Evolutionary conservation across 768 basidiomycete genomes (phyloP).

Genomic region (Boletellus ananas): DNA sequence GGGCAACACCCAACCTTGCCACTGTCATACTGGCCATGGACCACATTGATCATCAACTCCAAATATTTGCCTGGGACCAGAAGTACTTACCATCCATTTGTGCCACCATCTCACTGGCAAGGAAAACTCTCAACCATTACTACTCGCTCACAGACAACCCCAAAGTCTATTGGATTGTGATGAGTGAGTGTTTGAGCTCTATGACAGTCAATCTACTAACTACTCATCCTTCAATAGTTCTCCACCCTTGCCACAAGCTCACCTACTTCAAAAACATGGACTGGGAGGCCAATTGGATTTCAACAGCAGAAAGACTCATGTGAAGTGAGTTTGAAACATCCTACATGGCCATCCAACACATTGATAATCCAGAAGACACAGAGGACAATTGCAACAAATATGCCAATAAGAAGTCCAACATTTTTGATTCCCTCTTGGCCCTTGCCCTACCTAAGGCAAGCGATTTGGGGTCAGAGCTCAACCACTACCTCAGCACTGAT

Average conservation of each 20-base stretch:
- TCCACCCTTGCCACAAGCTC: slow-evolving; percentile 30
- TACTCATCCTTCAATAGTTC: too few species aligned
- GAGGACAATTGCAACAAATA: too few species aligned
- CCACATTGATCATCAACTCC: not conserved
- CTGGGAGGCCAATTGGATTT: slow-evolving; percentile 30
- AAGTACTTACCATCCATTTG: not conserved
- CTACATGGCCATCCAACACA: too few species aligned
- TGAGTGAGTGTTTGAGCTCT: not conserved
- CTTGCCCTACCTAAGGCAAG: too few species aligned
- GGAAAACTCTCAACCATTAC: not conserved
- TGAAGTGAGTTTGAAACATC: too few species aligned
- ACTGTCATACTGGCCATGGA: not conserved
- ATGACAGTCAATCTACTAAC: too few species aligned
- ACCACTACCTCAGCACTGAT: slow-evolving; percentile 23
- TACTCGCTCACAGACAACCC: not conserved
- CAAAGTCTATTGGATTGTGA: not conserved
- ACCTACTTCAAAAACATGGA: slow-evolving; percentile 25
- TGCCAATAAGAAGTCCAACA: too few species aligned
- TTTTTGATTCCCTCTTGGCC: too few species aligned
- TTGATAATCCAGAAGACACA: too few species aligned
- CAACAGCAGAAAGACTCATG: slow-evolving; percentile 10
- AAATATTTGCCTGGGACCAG: not conserved
- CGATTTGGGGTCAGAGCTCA: slow-evolving; percentile 17
- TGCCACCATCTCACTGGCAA: not conserved
- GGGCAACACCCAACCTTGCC: not conserved